Base-by-base conservation (phyloP, 345 rosid species). In the Moringa oleifera region DNA sequence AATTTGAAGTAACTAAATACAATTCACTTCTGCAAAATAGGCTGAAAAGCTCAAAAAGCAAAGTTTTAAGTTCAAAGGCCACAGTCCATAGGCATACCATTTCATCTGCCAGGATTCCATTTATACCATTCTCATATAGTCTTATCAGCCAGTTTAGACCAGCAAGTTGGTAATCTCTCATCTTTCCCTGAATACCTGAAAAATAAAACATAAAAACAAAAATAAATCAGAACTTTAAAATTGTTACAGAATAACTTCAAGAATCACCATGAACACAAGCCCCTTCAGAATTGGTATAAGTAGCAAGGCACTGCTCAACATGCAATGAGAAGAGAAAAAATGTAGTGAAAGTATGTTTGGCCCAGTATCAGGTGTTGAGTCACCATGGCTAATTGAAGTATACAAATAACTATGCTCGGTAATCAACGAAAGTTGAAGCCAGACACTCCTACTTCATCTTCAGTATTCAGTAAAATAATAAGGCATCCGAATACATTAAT, bases 131-230 rank as follows among this genome's bases (percentile, higher is more conserved):
- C 81, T 94, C 99, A 61, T 94, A 90, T 60, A 94, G 83, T 45
- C 96, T 76, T 63, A 90, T 91, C 62, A 91, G 95, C 99, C 99
- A 91, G 75, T 94, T 94, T 64, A 94, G 67, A 59, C 97, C 99
- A 61, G 95, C 99, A 71, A 94, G 85, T 61, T 94, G 99, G 71
- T 94, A 94, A 78, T 94, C 99, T 83, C 99, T 88, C 86, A 91
- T 74, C 79, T 88, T 94, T 66, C 99, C 99, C 67, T 87, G 90
- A 67, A 94, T 94, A 73, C 96, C 99, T 94, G 77, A 57, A 64
- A 12, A 63, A 54, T 16, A 13, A 41, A 41, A 41, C 13, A 41
- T 4, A 7, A 24, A 49, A 23, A 13, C 7, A 58, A 53, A 58
- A 37, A 52, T 0, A 52, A 37, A 45, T 8, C 13, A 7, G 23